Base-by-base conservation (phyloP, 2,329 filamentous ascomycete species). In the Trichoderma arundinaceum region DNA sequence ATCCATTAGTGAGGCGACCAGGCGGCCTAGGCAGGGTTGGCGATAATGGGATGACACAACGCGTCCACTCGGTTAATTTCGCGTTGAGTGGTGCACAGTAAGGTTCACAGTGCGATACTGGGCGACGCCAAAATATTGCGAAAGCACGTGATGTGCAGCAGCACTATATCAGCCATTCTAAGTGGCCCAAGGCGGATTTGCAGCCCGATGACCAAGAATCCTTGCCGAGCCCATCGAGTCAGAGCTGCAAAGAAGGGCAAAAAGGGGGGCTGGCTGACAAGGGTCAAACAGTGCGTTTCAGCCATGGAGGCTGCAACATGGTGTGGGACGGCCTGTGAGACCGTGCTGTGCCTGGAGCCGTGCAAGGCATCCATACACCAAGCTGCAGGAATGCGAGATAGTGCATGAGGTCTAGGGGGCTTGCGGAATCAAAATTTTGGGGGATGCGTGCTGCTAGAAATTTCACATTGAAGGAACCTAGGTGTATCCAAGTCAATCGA, bases 1-100 rank as follows among this genome's bases (percentile, higher is more conserved):
- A 71, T 70, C 56, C 71, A 68, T 66, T 66, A 58, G 60, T 64
- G 65, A 66, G 65, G 65, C 65, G 59, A 51, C 41, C 44, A 66
- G 65, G 65, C 65, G 59, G 59, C 41, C 44, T 64, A 63, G 65
- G 57, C 65, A 64, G 43, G 60, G 59, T 66, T 61, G 56, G 49
- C 52, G 68, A 66, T 67, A 62, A 44, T 51, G 43, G 35, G 62
- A 57, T 53, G 63, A 46, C 49, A 53, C 56, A 64, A 68, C 69
- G 66, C 69, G 68, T 64, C 64, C 65, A 17, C 48, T 54, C 49
- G 35, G 52, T 58, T 57, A 41, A 65, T 35, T 35, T 41, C 66
- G 66, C 66, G 66, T 68, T 48, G 13, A 64, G 48, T 52, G 46
- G 35, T 13, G 41, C 7, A 65, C 51, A 57, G 53, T 64, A 48